A percentile compares a stretch with the other conserved stretches of the same genome.
Evolutionary conservation across 2,329 filamentous ascomycete species (phyloP).

Genomic region (Aspergillus japonicus): DNA sequence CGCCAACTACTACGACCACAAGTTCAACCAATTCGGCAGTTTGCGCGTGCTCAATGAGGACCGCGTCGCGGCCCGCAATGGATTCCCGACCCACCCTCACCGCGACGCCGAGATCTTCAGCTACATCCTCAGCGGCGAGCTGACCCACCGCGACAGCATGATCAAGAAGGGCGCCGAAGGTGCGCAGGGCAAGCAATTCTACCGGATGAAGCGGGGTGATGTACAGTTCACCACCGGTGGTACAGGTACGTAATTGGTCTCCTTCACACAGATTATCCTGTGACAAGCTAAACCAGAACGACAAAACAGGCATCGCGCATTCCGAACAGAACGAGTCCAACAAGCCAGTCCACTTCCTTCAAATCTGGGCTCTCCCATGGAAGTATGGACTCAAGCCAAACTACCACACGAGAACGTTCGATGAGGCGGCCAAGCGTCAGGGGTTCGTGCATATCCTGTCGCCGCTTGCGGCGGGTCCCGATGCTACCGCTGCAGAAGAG

Average conservation of each 20-base stretch:
- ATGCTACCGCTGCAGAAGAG: conserved; percentile 63
- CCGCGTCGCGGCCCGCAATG: conserved; percentile 68
- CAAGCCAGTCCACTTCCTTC: conserved; percentile 74
- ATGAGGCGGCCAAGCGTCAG: conserved; percentile 69
- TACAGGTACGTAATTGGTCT: conserved; percentile 51
- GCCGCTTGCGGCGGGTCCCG: conserved; percentile 65
- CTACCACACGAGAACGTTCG: conserved; percentile 73
- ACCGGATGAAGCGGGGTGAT: conserved; percentile 71
- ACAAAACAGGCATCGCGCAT: conserved; percentile 64
- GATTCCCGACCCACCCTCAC: conserved; percentile 83
- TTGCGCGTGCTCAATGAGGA: conserved; percentile 88
- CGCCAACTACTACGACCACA: conserved; percentile 67
- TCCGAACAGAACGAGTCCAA: conserved; percentile 77
- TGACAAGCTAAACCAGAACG: not conserved
- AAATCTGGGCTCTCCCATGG: conserved; percentile 86
- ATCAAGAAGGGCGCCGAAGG: conserved; percentile 66
- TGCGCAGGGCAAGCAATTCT: conserved; percentile 62
- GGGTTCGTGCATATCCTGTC: conserved; percentile 74
- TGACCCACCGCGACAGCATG: conserved; percentile 87
- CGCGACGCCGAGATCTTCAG: conserved; percentile 87
- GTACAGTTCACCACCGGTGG: conserved; percentile 91
- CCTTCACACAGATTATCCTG: not conserved
- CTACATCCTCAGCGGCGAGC: conserved; percentile 80
- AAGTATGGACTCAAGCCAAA: conserved; percentile 67
- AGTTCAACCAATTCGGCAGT: conserved; percentile 68